Evolutionary conservation across 73 alveolate species (phyloP), one percentile per base, ranked within the genome.

Genomic region (Paramecium biaurelia): DNA sequence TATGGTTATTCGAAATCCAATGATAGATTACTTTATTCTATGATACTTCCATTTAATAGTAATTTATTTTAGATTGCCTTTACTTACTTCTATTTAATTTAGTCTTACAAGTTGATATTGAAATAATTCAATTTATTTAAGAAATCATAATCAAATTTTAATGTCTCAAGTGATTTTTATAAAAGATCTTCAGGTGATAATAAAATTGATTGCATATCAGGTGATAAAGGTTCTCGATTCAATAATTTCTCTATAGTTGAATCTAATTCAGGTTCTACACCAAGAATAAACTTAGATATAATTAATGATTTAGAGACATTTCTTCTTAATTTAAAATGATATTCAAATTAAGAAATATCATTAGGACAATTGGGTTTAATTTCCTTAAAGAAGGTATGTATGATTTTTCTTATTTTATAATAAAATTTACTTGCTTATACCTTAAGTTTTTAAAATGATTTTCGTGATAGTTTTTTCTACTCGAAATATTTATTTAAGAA

Each of bases 1-100:
- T 20, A 32, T 11, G 90, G 90, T 24, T 79, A 79, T 79, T 79
- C 90, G 56, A 79, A 79, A 79, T 79, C 90, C 56, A 79, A 79
- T 3, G 90, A 43, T 30, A 79, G 12, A 23, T 23, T 43, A 24
- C 56, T 38, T 42, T 23, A 79, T 3, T 79, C 90, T 43, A 79
- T 34, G 18, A 30, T 79, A 45, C 47, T 41, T 14, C 49, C 42
- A 79, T 79, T 43, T 79, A 43, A 45, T 18, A 72, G 30, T 18
- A 79, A 20, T 79, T 79, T 79, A 45, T 32, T 41, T 79, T 45
- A 18, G 10, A 79, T 41, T 10, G 90, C 90, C 28, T 79, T 79
- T 1, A 45, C 41, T 45, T 79, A 45, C 28, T 79, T 79, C 45
- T 38, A 47, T 79, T 79, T 41, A 43, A 79, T 79, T 24, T 38